A percentile compares a stretch with the other conserved stretches of the same genome.
Conservation (phyloP, 345 rosid species). For the Pelargonium nanum region DNA sequence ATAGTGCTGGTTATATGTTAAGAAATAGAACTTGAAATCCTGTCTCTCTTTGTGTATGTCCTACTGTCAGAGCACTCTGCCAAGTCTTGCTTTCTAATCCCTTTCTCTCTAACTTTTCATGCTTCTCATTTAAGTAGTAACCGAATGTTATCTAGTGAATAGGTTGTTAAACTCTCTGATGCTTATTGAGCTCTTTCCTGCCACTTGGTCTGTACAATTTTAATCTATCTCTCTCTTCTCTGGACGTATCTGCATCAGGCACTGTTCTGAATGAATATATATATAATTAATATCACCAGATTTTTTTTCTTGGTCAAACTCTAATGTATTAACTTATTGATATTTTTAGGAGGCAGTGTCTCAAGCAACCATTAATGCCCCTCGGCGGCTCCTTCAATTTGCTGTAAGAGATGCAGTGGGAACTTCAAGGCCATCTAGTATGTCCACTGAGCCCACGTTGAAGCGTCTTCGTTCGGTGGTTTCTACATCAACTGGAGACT, state of each 20-base stretch:
- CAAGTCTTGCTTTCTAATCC: no score
- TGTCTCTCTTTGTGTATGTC: no score
- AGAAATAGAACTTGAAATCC: no score
- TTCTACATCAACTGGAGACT: constrained; percentile 41
- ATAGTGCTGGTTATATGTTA: background rate
- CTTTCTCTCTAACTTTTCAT: background rate
- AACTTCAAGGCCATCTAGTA: constrained; percentile 41
- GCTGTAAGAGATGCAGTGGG: constrained; percentile 95
- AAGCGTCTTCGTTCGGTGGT: constrained; percentile 92
- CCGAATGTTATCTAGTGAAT: background rate
- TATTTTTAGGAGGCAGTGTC: constrained; percentile 33
- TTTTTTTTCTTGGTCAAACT: background rate
- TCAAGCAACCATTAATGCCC: constrained; percentile 47
- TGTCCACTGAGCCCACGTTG: constrained; percentile 37
- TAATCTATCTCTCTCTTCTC: background rate
- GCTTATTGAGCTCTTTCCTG: background rate
- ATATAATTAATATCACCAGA: background rate
- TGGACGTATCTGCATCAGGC: background rate
- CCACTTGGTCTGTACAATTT: background rate
- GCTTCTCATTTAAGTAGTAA: no score
- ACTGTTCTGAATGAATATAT: background rate
- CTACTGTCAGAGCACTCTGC: no score
- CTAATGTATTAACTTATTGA: constrained; percentile 5
- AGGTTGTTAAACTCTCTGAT: background rate
- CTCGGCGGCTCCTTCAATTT: constrained; percentile 83